Percentiles rank a stretch among this genome's conserved stretches.
Evolutionary conservation across 2,329 filamentous ascomycete genomes (phyloP).

Genomic region (Scolecobasidium constrictum): DNA sequence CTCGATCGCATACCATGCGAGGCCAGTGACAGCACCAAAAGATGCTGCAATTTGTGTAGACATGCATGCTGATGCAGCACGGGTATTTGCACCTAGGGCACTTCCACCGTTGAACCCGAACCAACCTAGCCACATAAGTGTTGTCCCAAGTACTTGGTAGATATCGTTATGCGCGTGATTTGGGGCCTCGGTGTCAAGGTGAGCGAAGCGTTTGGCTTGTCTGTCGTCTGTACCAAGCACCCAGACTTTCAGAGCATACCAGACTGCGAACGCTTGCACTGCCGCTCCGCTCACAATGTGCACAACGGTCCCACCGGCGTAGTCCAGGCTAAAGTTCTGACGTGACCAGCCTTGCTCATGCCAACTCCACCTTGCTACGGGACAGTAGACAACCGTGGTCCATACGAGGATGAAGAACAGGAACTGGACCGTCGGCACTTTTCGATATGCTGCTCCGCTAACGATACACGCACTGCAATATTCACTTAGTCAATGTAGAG

Average conservation of each 20-base stretch:
- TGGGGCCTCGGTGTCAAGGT: background rate
- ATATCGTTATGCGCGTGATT: slow-evolving; percentile 26
- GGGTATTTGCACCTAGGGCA: slow-evolving; percentile 40
- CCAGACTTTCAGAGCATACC: slow-evolving; percentile 66
- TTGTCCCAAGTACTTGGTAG: slow-evolving; percentile 61
- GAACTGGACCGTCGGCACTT: slow-evolving; percentile 16
- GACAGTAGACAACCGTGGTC: slow-evolving; percentile 25
- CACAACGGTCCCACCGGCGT: slow-evolving; percentile 64
- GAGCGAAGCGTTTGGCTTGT: too few relatives aligned
- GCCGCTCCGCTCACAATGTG: slow-evolving; percentile 63
- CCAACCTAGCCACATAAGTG: slow-evolving; percentile 37
- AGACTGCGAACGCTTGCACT: slow-evolving; percentile 55
- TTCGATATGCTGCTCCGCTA: background rate
- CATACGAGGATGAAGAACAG: slow-evolving; percentile 24
- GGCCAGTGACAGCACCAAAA: slow-evolving; percentile 44
- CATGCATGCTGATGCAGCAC: slow-evolving; percentile 44
- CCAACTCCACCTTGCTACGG: slow-evolving; percentile 65
- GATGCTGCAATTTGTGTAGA: slow-evolving; percentile 49
- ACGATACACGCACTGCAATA: background rate
- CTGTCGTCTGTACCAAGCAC: slow-evolving; percentile 37
- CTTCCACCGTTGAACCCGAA: slow-evolving; percentile 30
- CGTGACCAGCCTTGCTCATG: slow-evolving; percentile 62
- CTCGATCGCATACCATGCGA: slow-evolving; percentile 16
- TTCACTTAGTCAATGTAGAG: background rate
- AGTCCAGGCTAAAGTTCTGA: slow-evolving; percentile 59